phyloP scores from a whole-genome alignment of 768 basidiomycete genomes.

The Psilocybe azurescens region DNA sequence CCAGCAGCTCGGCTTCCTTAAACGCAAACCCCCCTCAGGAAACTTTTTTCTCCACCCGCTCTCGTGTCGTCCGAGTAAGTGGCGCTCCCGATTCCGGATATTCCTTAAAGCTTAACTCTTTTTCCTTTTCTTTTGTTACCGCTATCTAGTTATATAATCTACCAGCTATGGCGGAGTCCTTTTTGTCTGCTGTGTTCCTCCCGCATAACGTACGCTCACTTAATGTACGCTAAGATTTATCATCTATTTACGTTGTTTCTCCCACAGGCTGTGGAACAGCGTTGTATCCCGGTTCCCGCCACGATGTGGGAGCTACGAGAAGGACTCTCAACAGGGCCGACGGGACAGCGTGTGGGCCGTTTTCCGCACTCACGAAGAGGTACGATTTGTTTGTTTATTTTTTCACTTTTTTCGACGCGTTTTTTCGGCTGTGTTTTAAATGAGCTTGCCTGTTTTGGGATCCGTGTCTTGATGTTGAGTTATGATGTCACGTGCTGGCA shows the following conservation, averaged over 20 bases:
- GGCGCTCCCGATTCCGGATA: constrained; percentile 12
- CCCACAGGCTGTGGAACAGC: constrained; percentile 21
- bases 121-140: not conserved
- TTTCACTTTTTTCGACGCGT: not conserved
- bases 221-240: constrained; percentile 18
- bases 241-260: constrained; percentile 23
- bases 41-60: constrained; percentile 54
- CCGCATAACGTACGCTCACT: constrained; percentile 38
- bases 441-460: constrained; percentile 12
- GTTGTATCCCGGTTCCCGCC: constrained; percentile 38
- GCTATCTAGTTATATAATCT: constrained; percentile 42
- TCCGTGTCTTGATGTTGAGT: constrained; percentile 3
- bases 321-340: constrained; percentile 26
- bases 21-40: constrained; percentile 16
- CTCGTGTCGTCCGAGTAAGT: constrained; percentile 60
- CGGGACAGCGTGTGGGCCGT: constrained; percentile 57
- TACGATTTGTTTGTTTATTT: constrained; percentile 35
- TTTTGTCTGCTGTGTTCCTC: constrained; percentile 43
- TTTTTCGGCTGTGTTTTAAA: not conserved
- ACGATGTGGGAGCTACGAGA: constrained; percentile 57
- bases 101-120: not conserved
- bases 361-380: constrained; percentile 66
- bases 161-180: constrained; percentile 39
- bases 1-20: constrained; percentile 32
- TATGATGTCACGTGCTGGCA: constrained; percentile 29